phyloP scores from a whole-genome alignment of 495 filamentous ascomycete species.

The Aspergillus bertholletiae region DNA sequence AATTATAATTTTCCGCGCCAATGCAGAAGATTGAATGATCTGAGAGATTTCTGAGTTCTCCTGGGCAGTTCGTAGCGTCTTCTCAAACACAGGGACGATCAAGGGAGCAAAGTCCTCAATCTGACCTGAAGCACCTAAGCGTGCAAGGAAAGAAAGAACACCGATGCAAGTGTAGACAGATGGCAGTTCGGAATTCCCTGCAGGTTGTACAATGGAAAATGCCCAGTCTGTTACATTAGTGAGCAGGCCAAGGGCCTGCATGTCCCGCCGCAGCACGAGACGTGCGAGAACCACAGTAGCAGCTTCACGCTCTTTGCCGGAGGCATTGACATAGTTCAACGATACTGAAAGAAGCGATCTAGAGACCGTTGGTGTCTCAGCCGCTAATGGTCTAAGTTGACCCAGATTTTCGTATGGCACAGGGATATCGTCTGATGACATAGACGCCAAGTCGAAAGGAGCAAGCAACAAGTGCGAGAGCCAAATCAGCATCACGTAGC shows the following conservation, averaged over 20 bases:
- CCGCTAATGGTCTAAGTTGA: constrained; percentile 20
- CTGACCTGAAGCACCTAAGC: constrained; percentile 58
- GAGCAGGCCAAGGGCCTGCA: constrained; percentile 73
- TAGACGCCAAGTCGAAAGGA: constrained; percentile 83
- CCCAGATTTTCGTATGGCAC: constrained; percentile 25
- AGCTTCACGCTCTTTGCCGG: constrained; percentile 85
- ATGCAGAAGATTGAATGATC: constrained; percentile 60
- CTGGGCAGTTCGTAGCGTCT: constrained; percentile 39
- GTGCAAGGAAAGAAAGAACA: constrained; percentile 71
- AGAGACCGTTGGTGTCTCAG: constrained; percentile 63
- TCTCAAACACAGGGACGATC: constrained; percentile 46
- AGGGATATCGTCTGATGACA: constrained; percentile 60
- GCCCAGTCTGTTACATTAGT: constrained; percentile 64
- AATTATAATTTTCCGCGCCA: constrained; percentile 74
- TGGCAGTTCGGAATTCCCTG: constrained; percentile 23
- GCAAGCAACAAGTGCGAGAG: constrained; percentile 88
- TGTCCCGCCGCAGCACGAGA: constrained; percentile 78
- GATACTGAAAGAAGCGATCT: constrained; percentile 67
- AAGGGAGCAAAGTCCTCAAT: constrained; percentile 49
- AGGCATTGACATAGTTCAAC: constrained; percentile 61
- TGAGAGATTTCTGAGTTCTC: constrained; percentile 37
- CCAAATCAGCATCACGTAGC: constrained; percentile 87
- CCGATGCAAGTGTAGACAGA: constrained; percentile 65
- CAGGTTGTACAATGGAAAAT: constrained; percentile 49
- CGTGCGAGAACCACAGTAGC: constrained; percentile 78